phyloP scores from a whole-genome alignment of 768 basidiomycete genomes.

The Clitopilus hobsonii region DNA sequence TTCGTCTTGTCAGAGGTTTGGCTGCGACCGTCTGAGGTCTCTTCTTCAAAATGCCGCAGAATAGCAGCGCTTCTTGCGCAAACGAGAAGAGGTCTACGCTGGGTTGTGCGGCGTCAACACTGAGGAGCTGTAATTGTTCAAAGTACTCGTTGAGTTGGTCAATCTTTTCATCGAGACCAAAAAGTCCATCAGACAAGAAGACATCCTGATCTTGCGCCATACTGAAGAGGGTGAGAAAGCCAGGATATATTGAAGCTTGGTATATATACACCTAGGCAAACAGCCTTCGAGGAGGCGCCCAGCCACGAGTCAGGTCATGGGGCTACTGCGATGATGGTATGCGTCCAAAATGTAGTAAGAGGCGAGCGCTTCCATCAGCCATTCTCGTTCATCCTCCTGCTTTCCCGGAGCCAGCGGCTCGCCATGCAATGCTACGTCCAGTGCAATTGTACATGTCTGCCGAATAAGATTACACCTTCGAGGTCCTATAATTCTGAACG shows the following conservation, averaged over 20 bases:
- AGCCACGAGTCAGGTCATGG: constrained; percentile 1
- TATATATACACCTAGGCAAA: neutral
- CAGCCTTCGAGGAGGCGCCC: neutral
- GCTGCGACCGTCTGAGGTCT: neutral
- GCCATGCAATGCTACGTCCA: no score
- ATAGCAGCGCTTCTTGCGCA: constrained; percentile 28
- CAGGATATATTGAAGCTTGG: neutral
- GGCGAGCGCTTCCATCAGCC: neutral
- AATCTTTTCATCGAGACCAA: constrained; percentile 32
- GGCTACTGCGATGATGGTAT: neutral
- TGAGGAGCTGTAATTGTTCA: constrained; percentile 35
- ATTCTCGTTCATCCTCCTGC: neutral
- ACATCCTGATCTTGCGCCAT: constrained; percentile 3
- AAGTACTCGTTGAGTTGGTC: constrained; percentile 29
- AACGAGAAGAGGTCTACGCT: constrained; percentile 37
- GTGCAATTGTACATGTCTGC: no score
- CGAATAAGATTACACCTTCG: no score
- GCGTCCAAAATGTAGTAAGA: neutral
- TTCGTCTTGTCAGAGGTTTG: neutral
- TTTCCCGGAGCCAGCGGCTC: neutral
- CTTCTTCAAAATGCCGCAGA: constrained; percentile 32
- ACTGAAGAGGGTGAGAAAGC: neutral
- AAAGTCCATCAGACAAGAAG: constrained; percentile 23
- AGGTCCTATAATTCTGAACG: no score
- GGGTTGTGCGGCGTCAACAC: constrained; percentile 34